These are phyloP conservation scores for Trichoderma simmonsii DNA, from an alignment of 2,329 filamentous ascomycete species.

Conservation along the genomic window DNA sequence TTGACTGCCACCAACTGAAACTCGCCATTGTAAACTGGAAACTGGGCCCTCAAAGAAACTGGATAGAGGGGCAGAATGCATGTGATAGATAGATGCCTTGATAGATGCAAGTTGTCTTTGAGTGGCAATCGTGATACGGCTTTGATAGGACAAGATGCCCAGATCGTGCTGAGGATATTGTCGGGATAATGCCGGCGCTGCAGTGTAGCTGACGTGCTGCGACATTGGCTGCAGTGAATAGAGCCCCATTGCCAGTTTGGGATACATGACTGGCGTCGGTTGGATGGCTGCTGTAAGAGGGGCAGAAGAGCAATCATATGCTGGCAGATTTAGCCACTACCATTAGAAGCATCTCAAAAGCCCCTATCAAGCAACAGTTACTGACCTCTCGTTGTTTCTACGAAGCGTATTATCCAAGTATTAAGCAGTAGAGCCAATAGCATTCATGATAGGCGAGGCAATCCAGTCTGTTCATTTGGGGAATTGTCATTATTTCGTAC, in stretches of 20 bases:
- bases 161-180: neutral
- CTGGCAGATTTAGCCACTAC: neutral
- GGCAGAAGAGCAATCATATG: neutral
- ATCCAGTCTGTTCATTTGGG: neutral
- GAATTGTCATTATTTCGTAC: conserved; percentile 20
- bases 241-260: neutral
- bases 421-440: neutral
- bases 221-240: neutral
- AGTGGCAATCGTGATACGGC: neutral
- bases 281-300: neutral
- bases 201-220: neutral
- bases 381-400: neutral
- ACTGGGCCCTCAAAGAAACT: neutral
- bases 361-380: neutral
- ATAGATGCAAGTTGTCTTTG: neutral
- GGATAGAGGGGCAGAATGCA: neutral
- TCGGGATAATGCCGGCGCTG: neutral
- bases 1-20: neutral
- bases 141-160: neutral
- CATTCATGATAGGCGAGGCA: neutral
- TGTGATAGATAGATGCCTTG: neutral
- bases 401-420: neutral
- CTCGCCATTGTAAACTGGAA: neutral
- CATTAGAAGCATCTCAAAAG: neutral
- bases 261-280: neutral